These are phyloP conservation scores for Psilocybe azurescens DNA, from an alignment of 768 basidiomycete genomes.

Conservation along the genomic window DNA sequence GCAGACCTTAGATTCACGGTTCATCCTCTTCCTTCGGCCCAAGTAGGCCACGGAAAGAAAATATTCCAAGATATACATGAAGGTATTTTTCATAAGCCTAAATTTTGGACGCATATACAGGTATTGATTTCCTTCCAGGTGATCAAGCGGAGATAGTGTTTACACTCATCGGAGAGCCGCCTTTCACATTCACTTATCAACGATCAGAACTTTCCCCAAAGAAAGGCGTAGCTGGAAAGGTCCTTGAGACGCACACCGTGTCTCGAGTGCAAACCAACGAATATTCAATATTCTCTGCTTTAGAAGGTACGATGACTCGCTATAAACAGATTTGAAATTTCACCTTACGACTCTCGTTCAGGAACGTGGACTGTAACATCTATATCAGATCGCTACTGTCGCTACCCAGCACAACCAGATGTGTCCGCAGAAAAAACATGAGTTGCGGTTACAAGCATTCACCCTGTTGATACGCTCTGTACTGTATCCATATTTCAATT, in stretches of 20 bases:
- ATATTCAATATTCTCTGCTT: slow-evolving; percentile 91
- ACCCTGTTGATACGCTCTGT: slow-evolving; percentile 24
- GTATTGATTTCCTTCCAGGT: slow-evolving; percentile 45
- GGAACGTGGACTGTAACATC: slow-evolving; percentile 94
- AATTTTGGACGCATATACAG: neutral
- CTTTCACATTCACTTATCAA: slow-evolving; percentile 96
- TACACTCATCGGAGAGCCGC: slow-evolving; percentile 87
- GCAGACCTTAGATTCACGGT: slow-evolving; percentile 76
- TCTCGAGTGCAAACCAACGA: slow-evolving; percentile 74
- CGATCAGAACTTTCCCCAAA: slow-evolving; percentile 72
- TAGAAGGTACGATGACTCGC: slow-evolving; percentile 66
- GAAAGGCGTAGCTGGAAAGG: slow-evolving; percentile 76
- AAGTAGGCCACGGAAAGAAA: slow-evolving; percentile 84
- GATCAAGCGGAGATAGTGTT: slow-evolving; percentile 96
- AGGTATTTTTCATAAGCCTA: slow-evolving; percentile 50
- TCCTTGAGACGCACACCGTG: slow-evolving; percentile 92
- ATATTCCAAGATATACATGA: slow-evolving; percentile 89
- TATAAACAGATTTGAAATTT: neutral
- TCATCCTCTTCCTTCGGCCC: slow-evolving; percentile 86
- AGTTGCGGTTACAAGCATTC: neutral
- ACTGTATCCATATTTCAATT: slow-evolving; percentile 24
- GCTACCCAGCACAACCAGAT: slow-evolving; percentile 77
- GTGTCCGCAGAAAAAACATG: slow-evolving; percentile 39
- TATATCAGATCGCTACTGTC: slow-evolving; percentile 88
- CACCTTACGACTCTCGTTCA: slow-evolving; percentile 28